phyloP scores from a whole-genome alignment of 2,329 filamentous ascomycete species.

The Harringtonia aguacate region DNA sequence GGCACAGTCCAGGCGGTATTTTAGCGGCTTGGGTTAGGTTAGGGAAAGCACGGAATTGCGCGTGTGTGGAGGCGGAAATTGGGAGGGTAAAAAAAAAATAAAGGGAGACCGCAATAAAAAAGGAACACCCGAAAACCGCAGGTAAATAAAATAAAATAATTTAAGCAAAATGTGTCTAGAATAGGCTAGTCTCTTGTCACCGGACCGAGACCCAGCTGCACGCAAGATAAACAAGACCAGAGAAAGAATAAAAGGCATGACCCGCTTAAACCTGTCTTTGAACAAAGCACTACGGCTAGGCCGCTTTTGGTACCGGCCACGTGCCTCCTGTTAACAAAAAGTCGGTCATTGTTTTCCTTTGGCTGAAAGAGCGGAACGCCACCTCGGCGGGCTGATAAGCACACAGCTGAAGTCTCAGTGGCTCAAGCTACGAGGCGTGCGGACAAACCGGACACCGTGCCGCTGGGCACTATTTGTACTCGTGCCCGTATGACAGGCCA shows the following conservation, averaged over 20 bases:
- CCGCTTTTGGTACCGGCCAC: not conserved
- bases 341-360: no score
- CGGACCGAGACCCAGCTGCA: not conserved
- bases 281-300: not conserved
- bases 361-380: no score
- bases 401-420: no score
- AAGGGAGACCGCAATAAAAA: no score
- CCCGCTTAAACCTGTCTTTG: constrained; percentile 3
- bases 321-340: not conserved
- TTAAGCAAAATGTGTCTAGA: not conserved
- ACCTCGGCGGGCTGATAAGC: no score
- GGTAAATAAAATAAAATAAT: not conserved
- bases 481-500: no score
- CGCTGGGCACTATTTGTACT: no score
- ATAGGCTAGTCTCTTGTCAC: not conserved
- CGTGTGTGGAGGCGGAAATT: not conserved
- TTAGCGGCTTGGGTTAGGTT: not conserved
- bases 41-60: not conserved
- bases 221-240: not conserved
- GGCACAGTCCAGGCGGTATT: no score
- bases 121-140: not conserved
- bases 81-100: not conserved
- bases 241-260: constrained; percentile 1
- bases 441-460: no score
- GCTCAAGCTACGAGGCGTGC: no score